Base-by-base conservation (phyloP, 2,329 filamentous ascomycete genomes). In the Claviceps sp. region DNA sequence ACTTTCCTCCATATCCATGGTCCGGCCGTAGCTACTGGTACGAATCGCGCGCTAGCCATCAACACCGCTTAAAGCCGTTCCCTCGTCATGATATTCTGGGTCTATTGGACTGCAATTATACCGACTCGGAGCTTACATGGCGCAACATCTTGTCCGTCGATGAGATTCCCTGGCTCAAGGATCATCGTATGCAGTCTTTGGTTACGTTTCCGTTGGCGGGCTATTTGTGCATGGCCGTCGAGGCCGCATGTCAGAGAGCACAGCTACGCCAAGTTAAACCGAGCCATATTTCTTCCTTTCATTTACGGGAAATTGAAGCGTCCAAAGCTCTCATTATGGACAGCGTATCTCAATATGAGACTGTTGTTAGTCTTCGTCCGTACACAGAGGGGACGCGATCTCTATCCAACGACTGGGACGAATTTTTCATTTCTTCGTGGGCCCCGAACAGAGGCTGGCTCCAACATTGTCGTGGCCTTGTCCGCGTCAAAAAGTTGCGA, bases 351-450 rank as follows among this genome's bases (percentile, higher is more conserved):
- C 48, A 54, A 7, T 62, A 63, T 8, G 64, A 66, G 54, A 60
- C 56, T 1, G 51, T 58, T 5, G 52, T 64, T 3, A 58, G 56
- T 2, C 24, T 66, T 2, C 57, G 54, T 9, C 50, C 61, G 0
- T 61, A 62, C 34, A 57, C 61, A 1, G 61, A 66, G 41, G 62
- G 63, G 4, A 62, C 61, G 0, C 54, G 58, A 3, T 59, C 59
- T 0, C 61, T 65, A 13, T 72, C 71, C 0, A 71, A 72, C 30
- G 60, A 64, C 3, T 79, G 76, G 76, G 70, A 77, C 47, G 75
- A 78, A 58, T 82, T 82, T 63, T 64, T 69, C 1, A 75, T 83
- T 30, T 76, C 70, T 44, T 79, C 78, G 0, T 79, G 72, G 71
- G 70, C 71, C 0, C 67, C 70, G 13, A 68, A 64, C 13, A 68